A percentile compares a stretch with the other conserved stretches of the same genome.
phyloP scores from a whole-genome alignment of 805 yeast species.

The Brettanomyces custersianus region DNA sequence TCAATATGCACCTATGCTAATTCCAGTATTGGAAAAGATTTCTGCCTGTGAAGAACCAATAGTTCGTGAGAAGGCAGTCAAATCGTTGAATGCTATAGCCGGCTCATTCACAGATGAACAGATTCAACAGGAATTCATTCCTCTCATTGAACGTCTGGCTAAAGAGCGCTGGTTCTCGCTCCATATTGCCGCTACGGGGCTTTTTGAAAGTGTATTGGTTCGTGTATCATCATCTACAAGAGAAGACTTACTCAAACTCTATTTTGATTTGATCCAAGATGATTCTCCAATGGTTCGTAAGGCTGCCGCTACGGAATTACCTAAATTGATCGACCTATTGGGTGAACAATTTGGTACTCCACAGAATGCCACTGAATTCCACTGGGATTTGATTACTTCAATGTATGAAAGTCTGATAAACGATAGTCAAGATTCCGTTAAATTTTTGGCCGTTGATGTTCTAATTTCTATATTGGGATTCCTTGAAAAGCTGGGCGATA shows the following conservation, averaged over 20 bases:
- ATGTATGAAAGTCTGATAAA: constrained; percentile 72
- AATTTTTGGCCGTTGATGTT: constrained; percentile 81
- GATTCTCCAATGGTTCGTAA: constrained; percentile 98
- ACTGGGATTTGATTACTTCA: constrained; percentile 69
- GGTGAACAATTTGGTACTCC: constrained; percentile 23
- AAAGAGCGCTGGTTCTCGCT: constrained; percentile 92
- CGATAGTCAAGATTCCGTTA: constrained; percentile 93
- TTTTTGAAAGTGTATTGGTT: constrained; percentile 61
- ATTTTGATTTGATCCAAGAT: constrained; percentile 66
- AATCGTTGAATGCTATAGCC: constrained; percentile 67
- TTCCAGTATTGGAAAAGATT: constrained; percentile 70
- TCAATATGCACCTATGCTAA: constrained; percentile 46
- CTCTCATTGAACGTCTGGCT: constrained; percentile 67
- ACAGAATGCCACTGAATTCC: constrained; percentile 44
- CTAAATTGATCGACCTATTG: constrained; percentile 57
- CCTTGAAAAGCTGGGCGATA: constrained; percentile 41
- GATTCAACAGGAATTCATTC: constrained; percentile 57
- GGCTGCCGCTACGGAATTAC: constrained; percentile 82
- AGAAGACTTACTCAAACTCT: constrained; percentile 55
- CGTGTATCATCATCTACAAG: constrained; percentile 49
- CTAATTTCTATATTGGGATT: constrained; percentile 72
- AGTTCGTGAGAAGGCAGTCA: constrained; percentile 91
- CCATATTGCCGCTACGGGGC: constrained; percentile 85
- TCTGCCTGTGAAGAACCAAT: constrained; percentile 94
- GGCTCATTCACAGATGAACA: constrained; percentile 54